These are phyloP conservation scores for Parastagonospora avenae DNA, from an alignment of 2,329 filamentous ascomycete genomes.

Conservation along the genomic window DNA sequence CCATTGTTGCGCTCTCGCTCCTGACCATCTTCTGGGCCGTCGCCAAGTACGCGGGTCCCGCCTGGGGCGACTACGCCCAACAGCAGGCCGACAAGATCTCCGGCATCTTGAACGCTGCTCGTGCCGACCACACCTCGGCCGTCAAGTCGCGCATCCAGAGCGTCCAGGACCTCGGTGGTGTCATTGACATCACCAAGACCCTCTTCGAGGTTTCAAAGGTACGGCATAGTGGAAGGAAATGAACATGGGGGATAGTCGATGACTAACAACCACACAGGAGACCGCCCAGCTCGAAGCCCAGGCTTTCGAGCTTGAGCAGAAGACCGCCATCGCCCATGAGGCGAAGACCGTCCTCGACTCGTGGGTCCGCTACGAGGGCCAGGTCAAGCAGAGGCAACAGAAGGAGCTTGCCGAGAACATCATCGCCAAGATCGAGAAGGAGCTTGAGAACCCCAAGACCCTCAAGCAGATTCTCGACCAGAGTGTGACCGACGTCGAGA, in stretches of 20 bases:
- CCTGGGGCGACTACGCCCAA: conserved; percentile 92
- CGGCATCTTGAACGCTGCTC: conserved; percentile 90
- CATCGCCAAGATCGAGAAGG: conserved; percentile 98
- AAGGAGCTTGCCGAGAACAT: conserved; percentile 89
- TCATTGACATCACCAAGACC: conserved; percentile 95
- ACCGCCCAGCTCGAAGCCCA: conserved; percentile 94
- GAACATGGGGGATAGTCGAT: neutral
- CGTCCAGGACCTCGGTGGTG: conserved; percentile 91
- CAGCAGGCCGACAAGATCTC: conserved; percentile 89
- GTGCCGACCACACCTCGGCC: conserved; percentile 91
- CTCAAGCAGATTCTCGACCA: conserved; percentile 98
- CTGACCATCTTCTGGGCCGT: conserved; percentile 90
- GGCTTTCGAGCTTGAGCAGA: conserved; percentile 97
- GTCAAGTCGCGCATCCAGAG: conserved; percentile 93
- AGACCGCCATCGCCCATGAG: conserved; percentile 87
- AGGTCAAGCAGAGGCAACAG: conserved; percentile 99
- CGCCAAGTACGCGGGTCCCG: conserved; percentile 90
- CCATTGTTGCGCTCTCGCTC: conserved; percentile 89
- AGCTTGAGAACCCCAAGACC: conserved; percentile 96
- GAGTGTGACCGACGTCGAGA: conserved; percentile 94
- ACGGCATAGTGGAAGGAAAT: conserved; percentile 36
- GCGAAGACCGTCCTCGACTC: conserved; percentile 96
- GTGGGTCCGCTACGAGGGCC: conserved; percentile 97
- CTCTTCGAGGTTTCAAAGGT: conserved; percentile 99
- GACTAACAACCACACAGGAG: conserved; percentile 66